phyloP scores from a whole-genome alignment of 2,329 filamentous ascomycete genomes.

The Colletotrichum incanum region DNA sequence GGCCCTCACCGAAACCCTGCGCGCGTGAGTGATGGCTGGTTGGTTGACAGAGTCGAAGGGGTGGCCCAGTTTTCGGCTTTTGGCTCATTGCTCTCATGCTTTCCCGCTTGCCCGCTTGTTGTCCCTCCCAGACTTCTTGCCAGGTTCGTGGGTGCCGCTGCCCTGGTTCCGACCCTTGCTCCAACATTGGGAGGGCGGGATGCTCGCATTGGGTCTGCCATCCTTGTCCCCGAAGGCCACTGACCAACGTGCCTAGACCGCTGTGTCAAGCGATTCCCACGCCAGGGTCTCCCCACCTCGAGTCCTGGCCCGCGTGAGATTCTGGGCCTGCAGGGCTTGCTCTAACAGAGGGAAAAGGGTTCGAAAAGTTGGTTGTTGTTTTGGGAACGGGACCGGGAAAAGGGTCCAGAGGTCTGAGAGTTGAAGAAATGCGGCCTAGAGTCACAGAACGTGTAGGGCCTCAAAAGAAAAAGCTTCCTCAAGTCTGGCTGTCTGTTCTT shows the following conservation, averaged over 20 bases:
- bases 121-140: constrained; percentile 9
- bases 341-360: not conserved
- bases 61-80: constrained; percentile 23
- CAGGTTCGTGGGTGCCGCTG: constrained; percentile 35
- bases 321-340: not conserved
- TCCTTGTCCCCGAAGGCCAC: constrained; percentile 25
- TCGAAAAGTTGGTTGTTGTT: not conserved
- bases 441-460: not conserved
- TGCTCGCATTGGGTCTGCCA: constrained; percentile 19
- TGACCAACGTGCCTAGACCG: constrained; percentile 33
- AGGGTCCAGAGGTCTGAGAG: not conserved
- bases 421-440: not conserved
- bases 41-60: constrained; percentile 5
- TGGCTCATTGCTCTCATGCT: constrained; percentile 1
- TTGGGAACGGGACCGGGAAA: not conserved
- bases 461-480: not conserved
- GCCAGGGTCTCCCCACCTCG: constrained; percentile 31
- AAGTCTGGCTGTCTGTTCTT: not conserved
- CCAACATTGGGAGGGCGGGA: constrained; percentile 14
- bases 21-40: constrained; percentile 20
- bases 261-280: constrained; percentile 4
- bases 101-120: not conserved
- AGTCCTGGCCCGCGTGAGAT: constrained; percentile 32
- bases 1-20: constrained; percentile 34
- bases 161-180: constrained; percentile 39